These are phyloP conservation scores for Neonectria sp. DNA, from an alignment of 2,329 filamentous ascomycete species.

Conservation along the genomic window DNA sequence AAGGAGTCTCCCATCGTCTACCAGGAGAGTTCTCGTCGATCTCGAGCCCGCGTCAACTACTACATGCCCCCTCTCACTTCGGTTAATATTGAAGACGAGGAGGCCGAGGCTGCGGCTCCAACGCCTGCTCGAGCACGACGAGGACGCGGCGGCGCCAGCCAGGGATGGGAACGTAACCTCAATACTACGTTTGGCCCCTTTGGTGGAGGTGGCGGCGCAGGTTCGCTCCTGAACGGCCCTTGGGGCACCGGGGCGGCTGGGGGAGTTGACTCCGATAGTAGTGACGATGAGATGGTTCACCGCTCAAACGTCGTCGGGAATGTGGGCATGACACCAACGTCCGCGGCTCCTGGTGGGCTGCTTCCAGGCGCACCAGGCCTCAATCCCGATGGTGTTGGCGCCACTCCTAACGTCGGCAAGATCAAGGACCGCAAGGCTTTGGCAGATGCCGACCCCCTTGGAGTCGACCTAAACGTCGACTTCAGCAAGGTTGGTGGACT, in stretches of 20 bases:
- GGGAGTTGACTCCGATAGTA: conserved; percentile 93
- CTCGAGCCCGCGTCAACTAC: conserved; percentile 82
- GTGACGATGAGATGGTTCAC: conserved; percentile 88
- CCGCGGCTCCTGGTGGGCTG: conserved; percentile 63
- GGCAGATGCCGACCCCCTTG: conserved; percentile 94
- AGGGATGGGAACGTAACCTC: conserved; percentile 82
- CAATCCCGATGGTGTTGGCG: conserved; percentile 61
- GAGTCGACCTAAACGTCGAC: conserved; percentile 92
- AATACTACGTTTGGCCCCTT: conserved; percentile 96
- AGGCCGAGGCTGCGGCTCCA: conserved; percentile 76
- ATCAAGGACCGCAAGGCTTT: conserved; percentile 93
- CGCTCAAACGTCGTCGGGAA: conserved; percentile 71
- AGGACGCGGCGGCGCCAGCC: conserved; percentile 71
- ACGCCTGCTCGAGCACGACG: conserved; percentile 79
- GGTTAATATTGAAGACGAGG: conserved; percentile 79
- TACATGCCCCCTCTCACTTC: conserved; percentile 80
- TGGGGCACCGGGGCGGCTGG: conserved; percentile 82
- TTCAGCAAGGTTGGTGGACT: conserved; percentile 96
- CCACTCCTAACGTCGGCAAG: conserved; percentile 88
- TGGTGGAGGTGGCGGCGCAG: conserved; percentile 83
- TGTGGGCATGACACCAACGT: conserved; percentile 73
- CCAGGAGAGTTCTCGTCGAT: conserved; percentile 68
- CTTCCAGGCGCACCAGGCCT: conserved; percentile 58
- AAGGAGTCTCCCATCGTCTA: conserved; percentile 71
- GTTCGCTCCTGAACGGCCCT: conserved; percentile 80